Base-by-base conservation (phyloP, 257 asterid species). In the Voacanga thouarsii region DNA sequence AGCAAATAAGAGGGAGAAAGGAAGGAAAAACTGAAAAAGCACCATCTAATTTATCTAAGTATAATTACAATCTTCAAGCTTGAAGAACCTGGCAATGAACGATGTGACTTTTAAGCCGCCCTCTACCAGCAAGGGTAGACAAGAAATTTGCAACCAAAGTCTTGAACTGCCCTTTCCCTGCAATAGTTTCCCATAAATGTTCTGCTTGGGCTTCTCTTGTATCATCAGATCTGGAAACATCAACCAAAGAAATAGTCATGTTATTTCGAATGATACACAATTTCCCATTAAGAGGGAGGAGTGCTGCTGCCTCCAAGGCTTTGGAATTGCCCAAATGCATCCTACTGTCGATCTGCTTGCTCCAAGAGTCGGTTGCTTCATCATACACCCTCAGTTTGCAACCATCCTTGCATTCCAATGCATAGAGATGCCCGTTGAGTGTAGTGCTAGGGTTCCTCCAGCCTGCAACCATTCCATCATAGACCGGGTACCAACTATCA, bases 1-100 rank as follows among this genome's bases (percentile, higher is more conserved):
- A 28, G 53, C 73, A 53, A 78, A 51, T 47, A 24, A 49, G 15
- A 41, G 59, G n/a, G 39, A 19, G 45, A 23, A 28, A 18, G 30
- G 26, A 21, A 26, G 44, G n/a, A 18, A 66, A 43, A 43, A 69
- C 7, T 28, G 6, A 28, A 18, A 5, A 1, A 21, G 71, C 72
- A 23, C 37, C 73, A 30, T 5, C 74, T 63, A 16, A 7, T n/a
- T 18, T 60, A 60, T 55, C 12, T 21, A 26, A 61, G 11, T 19
- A 9, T 56, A 26, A 49, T 76, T 80, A 61, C 74, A 74, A 47
- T 23, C 21, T 72, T 84, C 84, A 84, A 74, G 81, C 78, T 59
- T 74, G 84, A 84, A 85, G 88, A 77, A 85, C 88, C 77, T 82
- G 88, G 72, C 88, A 85, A 57, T 85, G 82, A 71, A 78, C 71